A percentile compares a stretch with the other conserved stretches of the same genome.
phyloP scores from a whole-genome alignment of 129 eudicot genomes.

The Flaveria trinervia region DNA sequence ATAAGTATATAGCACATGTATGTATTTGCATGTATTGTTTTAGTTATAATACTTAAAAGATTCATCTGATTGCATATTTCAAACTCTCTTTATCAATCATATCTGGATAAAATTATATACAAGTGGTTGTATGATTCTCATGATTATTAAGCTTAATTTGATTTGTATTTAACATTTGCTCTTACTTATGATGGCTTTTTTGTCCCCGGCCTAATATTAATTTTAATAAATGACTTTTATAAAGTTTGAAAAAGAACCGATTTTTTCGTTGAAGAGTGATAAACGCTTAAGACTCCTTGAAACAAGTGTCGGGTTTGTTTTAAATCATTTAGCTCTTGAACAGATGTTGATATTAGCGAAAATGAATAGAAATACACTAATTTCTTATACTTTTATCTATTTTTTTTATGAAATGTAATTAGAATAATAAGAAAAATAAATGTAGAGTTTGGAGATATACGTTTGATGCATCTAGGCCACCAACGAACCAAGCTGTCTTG shows the following conservation, averaged over 20 bases:
- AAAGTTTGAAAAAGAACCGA: neutral
- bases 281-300: neutral
- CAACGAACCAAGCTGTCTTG: constrained; percentile 49
- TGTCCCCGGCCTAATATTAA: neutral
- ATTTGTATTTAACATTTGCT: neutral
- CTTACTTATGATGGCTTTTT: neutral
- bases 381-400: neutral
- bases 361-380: neutral
- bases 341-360: neutral
- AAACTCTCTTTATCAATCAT: no score
- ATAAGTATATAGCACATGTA: neutral
- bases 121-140: no score
- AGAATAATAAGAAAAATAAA: neutral
- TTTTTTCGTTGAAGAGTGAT: neutral
- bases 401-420: neutral
- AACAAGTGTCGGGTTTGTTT: neutral
- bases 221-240: neutral
- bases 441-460: constrained; percentile 4
- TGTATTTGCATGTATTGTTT: neutral
- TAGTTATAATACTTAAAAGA: neutral
- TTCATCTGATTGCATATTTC: neutral
- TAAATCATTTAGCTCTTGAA: neutral
- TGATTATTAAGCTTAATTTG: neutral
- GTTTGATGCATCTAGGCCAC: constrained; percentile 42
- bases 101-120: no score